Evolutionary conservation across 495 filamentous ascomycete species (phyloP), one percentile per base, ranked within the genome.

Genomic region (Xylona heveae): DNA sequence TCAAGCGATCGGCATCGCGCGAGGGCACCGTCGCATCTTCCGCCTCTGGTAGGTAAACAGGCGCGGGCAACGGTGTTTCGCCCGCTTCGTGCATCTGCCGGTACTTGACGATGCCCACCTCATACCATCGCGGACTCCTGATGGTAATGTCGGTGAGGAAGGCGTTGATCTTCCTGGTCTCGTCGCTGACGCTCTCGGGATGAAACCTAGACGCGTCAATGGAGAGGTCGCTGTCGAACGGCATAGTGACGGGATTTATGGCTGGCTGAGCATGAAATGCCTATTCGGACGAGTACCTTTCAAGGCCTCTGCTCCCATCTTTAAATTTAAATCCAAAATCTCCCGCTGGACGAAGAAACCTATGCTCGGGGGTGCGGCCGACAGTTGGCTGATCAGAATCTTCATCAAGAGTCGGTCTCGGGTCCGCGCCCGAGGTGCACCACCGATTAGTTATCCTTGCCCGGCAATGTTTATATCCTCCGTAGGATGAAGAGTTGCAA

Each of bases 11-110:
- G 2, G 47, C 9, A 7, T 69, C 59, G 5, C 64, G 47, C 1
- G 62, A 67, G 12, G 61, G 64, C 13, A 70, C 38, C n/a, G 39
- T 38, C 37, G 54, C 44, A 38, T 61, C 41, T 18, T 53, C 30
- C 13, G 47, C 57, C 26, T 34, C 33, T 14, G 45, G 38, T 9
- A 62, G 38, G 25, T 51, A 43, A 13, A 50, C 38, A 7, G 55
- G 52, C 28, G 42, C 44, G 5, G 59, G 58, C 3, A 64, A 37
- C 5, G 52, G 45, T 1, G 53, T 55, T 33, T 60, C 44, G 23
- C 55, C 58, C 18, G 49, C 46, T 40, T 46, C 46, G n/a, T 50
- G 41, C 54, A 63, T 53, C 35, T 58, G 41, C 9, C 60, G 45
- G 36, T 59, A 63, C 36, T 54, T 59, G 14, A 38, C 45, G 7